A percentile compares a stretch with the other conserved stretches of the same genome.
These are phyloP conservation scores for Tuber umbilicatum DNA, from an alignment of 495 filamentous ascomycete species.

Conservation along the genomic window DNA sequence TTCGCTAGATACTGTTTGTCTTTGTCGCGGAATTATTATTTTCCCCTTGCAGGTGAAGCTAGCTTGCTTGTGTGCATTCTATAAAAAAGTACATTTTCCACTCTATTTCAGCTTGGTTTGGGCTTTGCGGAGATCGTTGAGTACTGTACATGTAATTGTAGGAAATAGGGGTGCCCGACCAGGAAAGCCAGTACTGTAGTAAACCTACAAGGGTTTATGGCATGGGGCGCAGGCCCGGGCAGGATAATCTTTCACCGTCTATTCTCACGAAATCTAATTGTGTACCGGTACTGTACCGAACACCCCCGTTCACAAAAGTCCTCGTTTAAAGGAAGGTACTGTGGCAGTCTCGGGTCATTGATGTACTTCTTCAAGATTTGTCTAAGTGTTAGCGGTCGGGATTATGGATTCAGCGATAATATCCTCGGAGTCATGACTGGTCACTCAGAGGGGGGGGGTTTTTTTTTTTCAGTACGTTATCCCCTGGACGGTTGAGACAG, in stretches of 20 bases:
- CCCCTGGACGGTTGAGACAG: no score
- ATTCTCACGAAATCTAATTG: no score
- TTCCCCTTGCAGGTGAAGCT: background rate
- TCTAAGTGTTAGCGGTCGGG: no score
- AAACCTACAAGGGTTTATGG: background rate
- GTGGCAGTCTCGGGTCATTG: no score
- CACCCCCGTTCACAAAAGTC: no score
- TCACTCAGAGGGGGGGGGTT: no score
- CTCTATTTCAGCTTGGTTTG: background rate
- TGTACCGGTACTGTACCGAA: no score
- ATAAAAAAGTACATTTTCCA: background rate
- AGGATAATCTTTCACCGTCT: background rate
- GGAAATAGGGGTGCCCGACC: background rate
- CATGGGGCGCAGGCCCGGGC: background rate
- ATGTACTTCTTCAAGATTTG: no score
- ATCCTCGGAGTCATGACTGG: no score
- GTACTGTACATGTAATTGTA: background rate
- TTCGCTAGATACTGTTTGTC: conserved; percentile 49
- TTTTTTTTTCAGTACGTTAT: no score
- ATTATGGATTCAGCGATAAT: no score
- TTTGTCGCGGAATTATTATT: background rate
- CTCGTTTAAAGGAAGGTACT: no score
- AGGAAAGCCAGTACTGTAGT: background rate
- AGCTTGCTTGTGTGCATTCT: background rate
- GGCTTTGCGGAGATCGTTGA: background rate